These are phyloP conservation scores for Glebionis coronaria DNA, from an alignment of 129 eudicot species.

Conservation along the genomic window DNA sequence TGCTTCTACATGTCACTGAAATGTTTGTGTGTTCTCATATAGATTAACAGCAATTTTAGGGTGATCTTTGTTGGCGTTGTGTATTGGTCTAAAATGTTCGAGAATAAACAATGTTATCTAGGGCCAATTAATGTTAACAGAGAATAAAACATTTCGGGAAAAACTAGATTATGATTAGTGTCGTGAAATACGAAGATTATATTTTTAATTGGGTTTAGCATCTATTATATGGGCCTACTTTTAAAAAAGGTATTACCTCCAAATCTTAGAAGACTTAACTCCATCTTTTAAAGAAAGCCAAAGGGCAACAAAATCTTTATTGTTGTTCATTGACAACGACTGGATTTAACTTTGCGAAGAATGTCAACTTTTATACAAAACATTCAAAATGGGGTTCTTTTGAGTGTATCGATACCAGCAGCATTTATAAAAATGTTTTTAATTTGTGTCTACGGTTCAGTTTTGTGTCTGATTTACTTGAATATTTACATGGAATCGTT, in stretches of 20 bases:
- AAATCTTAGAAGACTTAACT: neutral
- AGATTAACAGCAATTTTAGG: too few relatives aligned
- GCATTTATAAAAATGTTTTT: neutral
- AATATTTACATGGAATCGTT: too few relatives aligned
- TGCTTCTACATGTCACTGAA: too few relatives aligned
- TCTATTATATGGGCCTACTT: neutral
- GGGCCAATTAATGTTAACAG: too few relatives aligned
- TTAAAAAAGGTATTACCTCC: neutral
- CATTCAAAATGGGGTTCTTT: neutral
- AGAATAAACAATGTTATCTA: too few relatives aligned
- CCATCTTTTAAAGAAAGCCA: slow-evolving; percentile 24
- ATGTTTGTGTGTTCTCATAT: too few relatives aligned
- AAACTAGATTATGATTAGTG: neutral
- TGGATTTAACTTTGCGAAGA: neutral
- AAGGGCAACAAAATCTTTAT: slow-evolving; percentile 9
- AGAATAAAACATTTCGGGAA: neutral
- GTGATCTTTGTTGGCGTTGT: too few relatives aligned
- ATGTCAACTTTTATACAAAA: neutral
- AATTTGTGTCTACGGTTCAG: too few relatives aligned
- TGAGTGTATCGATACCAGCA: too few relatives aligned
- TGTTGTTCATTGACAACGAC: slow-evolving; percentile 2
- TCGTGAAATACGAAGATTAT: neutral
- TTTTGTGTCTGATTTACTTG: too few relatives aligned
- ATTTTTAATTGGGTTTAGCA: too few relatives aligned
- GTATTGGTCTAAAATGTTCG: too few relatives aligned